Conservation (phyloP, 1,284 basidiomycete species). For the Afroboletus lepidellus region DNA sequence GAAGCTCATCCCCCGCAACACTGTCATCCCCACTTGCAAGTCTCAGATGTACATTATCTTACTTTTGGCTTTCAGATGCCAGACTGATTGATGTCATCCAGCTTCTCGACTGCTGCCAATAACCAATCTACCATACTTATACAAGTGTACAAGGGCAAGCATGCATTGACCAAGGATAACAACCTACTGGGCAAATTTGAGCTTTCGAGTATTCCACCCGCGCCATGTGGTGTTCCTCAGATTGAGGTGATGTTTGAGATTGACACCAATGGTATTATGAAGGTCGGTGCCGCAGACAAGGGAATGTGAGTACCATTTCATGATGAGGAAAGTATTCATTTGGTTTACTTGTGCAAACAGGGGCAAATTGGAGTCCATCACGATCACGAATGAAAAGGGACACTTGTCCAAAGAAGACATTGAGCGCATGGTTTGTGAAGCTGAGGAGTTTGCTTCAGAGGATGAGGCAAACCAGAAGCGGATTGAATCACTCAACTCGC, state of each 20-base stretch:
- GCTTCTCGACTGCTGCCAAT: constrained; percentile 94
- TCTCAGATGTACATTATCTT: constrained; percentile 71
- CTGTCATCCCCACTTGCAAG: constrained; percentile 97
- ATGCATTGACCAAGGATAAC: constrained; percentile 96
- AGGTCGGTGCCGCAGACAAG: constrained; percentile 86
- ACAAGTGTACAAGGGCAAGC: constrained; percentile 93
- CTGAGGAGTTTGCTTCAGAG: constrained; percentile 86
- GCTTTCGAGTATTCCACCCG: constrained; percentile 88
- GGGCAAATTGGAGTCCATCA: constrained; percentile 87
- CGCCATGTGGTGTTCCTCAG: constrained; percentile 93
- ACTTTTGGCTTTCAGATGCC: neutral
- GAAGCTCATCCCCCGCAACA: constrained; percentile 95
- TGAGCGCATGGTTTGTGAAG: constrained; percentile 89
- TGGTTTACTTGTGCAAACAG: constrained; percentile 34
- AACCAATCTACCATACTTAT: constrained; percentile 92
- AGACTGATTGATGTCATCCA: constrained; percentile 23
- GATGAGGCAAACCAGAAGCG: constrained; percentile 87
- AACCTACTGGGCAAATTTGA: constrained; percentile 97
- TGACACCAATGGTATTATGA: constrained; percentile 92
- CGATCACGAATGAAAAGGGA: constrained; percentile 85
- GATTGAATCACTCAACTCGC: constrained; percentile 81
- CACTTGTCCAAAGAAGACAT: constrained; percentile 86
- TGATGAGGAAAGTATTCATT: too few species aligned
- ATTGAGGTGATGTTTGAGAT: constrained; percentile 95
- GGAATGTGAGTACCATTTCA: constrained; percentile 63